Evolutionary conservation across 1,284 basidiomycete species (phyloP), one percentile per base, ranked within the genome.

Genomic region (Lignosus rhinocerotis): DNA sequence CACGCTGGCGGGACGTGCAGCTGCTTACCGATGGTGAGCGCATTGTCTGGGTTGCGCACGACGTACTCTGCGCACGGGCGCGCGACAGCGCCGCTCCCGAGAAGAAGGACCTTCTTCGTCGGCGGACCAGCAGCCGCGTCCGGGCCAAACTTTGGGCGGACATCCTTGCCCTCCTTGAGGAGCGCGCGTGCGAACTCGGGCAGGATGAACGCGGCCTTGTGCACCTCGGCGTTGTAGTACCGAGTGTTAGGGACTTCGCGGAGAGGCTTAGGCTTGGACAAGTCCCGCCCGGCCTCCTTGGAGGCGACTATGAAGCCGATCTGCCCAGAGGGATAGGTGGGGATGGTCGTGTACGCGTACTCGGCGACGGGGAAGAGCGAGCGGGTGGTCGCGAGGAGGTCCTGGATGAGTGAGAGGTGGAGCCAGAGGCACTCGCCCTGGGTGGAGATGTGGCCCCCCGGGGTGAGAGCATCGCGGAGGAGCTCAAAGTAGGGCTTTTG

Each of bases 341-440:
- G 97, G 70, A 99, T 97, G 51, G 95, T 97, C 64, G 95, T 97
- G 78, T 85, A 98, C 14, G 94, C 96, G 74, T 98, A 99, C 72
- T 96, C 91, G 49, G 88, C 84, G 33, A 88, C 86, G 51, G 90
- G 82, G 82, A 98, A 99, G 63, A 98, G 79, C 58, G 80, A 79
- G 65, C 84, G 81, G 51, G 92, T 92, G 71, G 87, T 91, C 64
- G 81, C 76, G 64, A 86, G 83, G 58, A 98, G 84, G 63, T 90
- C 82, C 63, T 84, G 79, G 77, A 99, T 98, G 68, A 99, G 85
- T 21, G 85, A 83, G 36, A 98, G 83, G 77, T 99, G 97, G 46
- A 98, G 78, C 96, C 97, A 99, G 53, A 96, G 82, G 72, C 90
- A 96, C 77, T 99, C 97, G 39, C 88, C 96, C 78, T 99, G 97